Base-by-base conservation (phyloP, 768 basidiomycete genomes). In the Russula olivacea region DNA sequence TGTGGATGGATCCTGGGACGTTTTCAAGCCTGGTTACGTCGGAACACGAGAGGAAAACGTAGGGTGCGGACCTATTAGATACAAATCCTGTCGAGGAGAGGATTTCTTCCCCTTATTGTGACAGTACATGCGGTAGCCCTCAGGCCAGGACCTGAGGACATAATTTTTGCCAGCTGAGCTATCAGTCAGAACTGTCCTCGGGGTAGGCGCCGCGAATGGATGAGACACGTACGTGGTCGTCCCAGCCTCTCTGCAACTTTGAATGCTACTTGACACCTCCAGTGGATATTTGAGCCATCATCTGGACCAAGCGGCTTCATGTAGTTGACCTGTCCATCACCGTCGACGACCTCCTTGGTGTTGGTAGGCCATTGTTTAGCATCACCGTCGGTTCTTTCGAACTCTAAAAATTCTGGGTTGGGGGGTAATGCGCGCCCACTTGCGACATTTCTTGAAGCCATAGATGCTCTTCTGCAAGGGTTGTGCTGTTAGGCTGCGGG, bases 51-150 rank as follows among this genome's bases (percentile, higher is more conserved):
- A 15, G 5, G 38, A 19, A n/a, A 28, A 12, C 15, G 10, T 11
- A 11, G 10, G 19, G 12, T 19, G 68, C 76, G 40, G 23, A 91
- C 91, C 91, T 61, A 80, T 83, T 28, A 93, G 80, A 75, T 94
- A 94, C 17, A 86, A 74, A 71, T 94, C 92, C 64, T 87, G 85
- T 61, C 92, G 78, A 23, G 87, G 83, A 43, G 73, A 73, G 12
- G 60, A 68, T 41, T 70, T 74, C 8, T 77, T 75, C 0, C 91
- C 88, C 71, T 91, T 91, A 63, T 87, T 77, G 66, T 93, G 91
- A 70, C 89, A 85, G 68, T 76, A 91, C 74, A 93, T 76, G 25
- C 78, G 76, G 74, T 94, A 93, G 19, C 82, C 81, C 19, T 74
- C 72, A 0, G 91, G 91, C 77, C 85, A 91, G 56, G 73, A 67